Conservation (phyloP, 768 basidiomycete genomes). For the Bullera alba region DNA sequence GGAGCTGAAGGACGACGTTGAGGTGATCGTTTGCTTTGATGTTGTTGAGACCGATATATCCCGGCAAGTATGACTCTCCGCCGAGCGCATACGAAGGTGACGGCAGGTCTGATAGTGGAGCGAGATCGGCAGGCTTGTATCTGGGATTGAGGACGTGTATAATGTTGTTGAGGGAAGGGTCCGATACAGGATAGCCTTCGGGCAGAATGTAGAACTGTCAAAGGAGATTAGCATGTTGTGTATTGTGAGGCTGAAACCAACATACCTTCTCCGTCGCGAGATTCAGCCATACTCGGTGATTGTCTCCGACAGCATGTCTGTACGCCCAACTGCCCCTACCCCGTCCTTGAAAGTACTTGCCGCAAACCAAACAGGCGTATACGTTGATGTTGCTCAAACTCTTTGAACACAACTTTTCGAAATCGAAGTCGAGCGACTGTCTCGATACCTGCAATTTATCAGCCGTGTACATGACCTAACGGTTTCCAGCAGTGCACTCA, state of each 20-base stretch:
- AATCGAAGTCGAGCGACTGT: constrained; percentile 88
- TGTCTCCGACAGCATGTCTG: constrained; percentile 92
- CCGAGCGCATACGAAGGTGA: constrained; percentile 73
- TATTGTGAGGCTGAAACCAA: neutral
- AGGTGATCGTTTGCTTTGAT: constrained; percentile 96
- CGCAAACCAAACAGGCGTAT: constrained; percentile 94
- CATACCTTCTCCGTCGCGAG: constrained; percentile 82
- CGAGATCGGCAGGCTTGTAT: constrained; percentile 66
- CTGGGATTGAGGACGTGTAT: constrained; percentile 78
- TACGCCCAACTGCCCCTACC: constrained; percentile 91
- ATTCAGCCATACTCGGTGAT: constrained; percentile 98
- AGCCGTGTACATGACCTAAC: neutral
- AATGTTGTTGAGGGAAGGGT: constrained; percentile 94
- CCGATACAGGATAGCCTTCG: constrained; percentile 91
- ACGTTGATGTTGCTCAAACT: constrained; percentile 94
- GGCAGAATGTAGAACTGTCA: constrained; percentile 88
- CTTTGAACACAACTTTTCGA: constrained; percentile 97
- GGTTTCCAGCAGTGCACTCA: constrained; percentile 47
- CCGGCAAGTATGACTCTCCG: constrained; percentile 75
- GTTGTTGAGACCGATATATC: constrained; percentile 94
- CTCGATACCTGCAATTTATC: constrained; percentile 67
- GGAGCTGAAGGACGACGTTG: constrained; percentile 90
- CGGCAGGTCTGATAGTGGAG: constrained; percentile 41
- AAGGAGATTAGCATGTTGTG: neutral
- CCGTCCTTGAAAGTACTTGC: constrained; percentile 97